These are phyloP conservation scores for Zizania palustris DNA, from an alignment of 202 grass and related monocot species.

Conservation along the genomic window DNA sequence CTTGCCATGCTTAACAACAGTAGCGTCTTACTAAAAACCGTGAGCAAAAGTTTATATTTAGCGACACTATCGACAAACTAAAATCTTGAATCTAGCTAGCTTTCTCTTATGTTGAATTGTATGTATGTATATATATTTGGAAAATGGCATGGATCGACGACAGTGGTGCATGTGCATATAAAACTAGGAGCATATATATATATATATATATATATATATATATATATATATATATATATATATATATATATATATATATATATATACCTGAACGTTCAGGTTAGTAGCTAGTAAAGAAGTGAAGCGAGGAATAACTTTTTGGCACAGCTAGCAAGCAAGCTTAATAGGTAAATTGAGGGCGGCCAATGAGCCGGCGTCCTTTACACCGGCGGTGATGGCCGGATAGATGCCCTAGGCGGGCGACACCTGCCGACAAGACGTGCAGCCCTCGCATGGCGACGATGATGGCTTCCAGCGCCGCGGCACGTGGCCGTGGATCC, in stretches of 20 bases:
- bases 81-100: too few relatives aligned
- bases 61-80: too few relatives aligned
- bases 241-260: too few relatives aligned
- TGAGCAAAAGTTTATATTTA: too few relatives aligned
- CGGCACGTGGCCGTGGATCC: slow-evolving; percentile 68
- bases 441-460: slow-evolving; percentile 59
- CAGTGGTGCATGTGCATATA: not conserved
- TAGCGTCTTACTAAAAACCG: too few relatives aligned
- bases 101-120: too few relatives aligned
- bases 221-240: too few relatives aligned
- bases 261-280: not conserved
- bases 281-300: not conserved
- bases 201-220: too few relatives aligned
- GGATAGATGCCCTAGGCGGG: slow-evolving; percentile 40
- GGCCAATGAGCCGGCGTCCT: slow-evolving; percentile 34
- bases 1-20: too few relatives aligned
- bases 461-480: slow-evolving; percentile 56
- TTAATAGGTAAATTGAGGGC: not conserved
- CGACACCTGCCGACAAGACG: slow-evolving; percentile 79
- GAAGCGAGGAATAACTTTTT: slow-evolving; percentile 11
- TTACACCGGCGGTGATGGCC: slow-evolving; percentile 25
- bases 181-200: too few relatives aligned
- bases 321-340: slow-evolving; percentile 3
- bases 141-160: too few relatives aligned
- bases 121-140: too few relatives aligned